Conservation (phyloP, 495 filamentous ascomycete species). For the Staphylotrichum longicolle region DNA sequence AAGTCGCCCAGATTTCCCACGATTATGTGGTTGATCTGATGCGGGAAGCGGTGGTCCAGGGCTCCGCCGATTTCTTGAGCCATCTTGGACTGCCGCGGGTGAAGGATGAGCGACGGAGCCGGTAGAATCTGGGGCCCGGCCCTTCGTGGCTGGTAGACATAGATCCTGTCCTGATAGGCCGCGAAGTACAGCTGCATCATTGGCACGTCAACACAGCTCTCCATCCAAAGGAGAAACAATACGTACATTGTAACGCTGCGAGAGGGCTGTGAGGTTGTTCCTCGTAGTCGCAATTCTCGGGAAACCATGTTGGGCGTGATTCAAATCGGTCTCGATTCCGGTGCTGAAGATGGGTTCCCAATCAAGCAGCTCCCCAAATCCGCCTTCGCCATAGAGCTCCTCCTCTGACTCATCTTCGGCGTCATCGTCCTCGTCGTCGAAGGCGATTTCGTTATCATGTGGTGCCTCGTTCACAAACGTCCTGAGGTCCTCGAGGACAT, state of each 20-base stretch:
- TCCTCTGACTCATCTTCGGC: slow-evolving; percentile 25
- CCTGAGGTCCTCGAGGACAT: slow-evolving; percentile 27
- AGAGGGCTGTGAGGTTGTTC: slow-evolving; percentile 51
- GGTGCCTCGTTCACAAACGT: slow-evolving; percentile 24
- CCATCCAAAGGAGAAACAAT: too few species aligned
- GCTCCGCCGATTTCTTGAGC: slow-evolving; percentile 48
- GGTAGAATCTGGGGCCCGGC: slow-evolving; percentile 55
- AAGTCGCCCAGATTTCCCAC: slow-evolving; percentile 76
- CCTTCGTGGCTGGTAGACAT: slow-evolving; percentile 69
- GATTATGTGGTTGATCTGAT: slow-evolving; percentile 75
- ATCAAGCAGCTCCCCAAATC: background rate
- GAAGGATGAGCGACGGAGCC: slow-evolving; percentile 63
- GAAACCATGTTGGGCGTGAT: slow-evolving; percentile 25
- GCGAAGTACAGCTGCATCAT: slow-evolving; percentile 62
- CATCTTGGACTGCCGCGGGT: slow-evolving; percentile 53
- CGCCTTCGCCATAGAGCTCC: background rate
- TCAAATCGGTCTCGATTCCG: slow-evolving; percentile 11
- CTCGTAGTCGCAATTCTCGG: slow-evolving; percentile 40
- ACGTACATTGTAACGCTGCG: slow-evolving; percentile 47
- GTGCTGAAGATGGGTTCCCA: background rate
- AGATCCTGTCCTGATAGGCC: slow-evolving; percentile 67
- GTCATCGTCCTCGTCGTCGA: slow-evolving; percentile 27
- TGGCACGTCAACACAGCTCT: slow-evolving; percentile 11
- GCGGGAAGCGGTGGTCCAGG: slow-evolving; percentile 56
- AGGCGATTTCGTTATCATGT: slow-evolving; percentile 5